Percentiles rank a stretch among this genome's conserved stretches.
Conservation (phyloP, 176 grass and related monocot species). For the Ampelocalamus luodianensis region DNA sequence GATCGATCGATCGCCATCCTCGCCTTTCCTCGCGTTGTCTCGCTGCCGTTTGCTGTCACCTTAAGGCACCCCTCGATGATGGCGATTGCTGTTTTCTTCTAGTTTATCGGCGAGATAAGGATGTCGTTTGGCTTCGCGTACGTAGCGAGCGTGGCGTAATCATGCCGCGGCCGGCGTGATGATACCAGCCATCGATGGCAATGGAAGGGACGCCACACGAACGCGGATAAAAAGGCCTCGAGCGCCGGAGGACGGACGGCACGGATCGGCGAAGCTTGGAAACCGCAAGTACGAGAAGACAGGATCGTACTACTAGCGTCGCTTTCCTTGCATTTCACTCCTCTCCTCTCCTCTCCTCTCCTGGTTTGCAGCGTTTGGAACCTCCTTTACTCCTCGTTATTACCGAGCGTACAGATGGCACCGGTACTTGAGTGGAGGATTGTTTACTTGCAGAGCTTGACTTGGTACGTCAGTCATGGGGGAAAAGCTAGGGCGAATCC, state of each 20-base stretch:
- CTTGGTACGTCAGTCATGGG: neutral
- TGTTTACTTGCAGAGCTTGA: neutral
- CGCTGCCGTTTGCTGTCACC: conserved; percentile 35
- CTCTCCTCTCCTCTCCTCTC: neutral
- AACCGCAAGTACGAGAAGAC: neutral
- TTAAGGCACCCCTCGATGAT: conserved; percentile 23
- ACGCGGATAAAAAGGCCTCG: neutral
- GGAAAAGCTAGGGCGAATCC: neutral
- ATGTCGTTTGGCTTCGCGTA: neutral
- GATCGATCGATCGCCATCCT: neutral
- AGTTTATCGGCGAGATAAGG: neutral
- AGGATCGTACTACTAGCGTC: conserved; percentile 1
- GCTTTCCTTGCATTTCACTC: conserved; percentile 46
- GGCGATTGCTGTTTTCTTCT: neutral
- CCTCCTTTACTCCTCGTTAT: conserved; percentile 28
- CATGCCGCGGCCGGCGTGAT: conserved; percentile 24
- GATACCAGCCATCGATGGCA: neutral
- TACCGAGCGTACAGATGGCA: neutral
- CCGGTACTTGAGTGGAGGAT: neutral
- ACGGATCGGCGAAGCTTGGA: neutral
- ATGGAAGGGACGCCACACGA: conserved; percentile 9
- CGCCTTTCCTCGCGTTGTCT: neutral
- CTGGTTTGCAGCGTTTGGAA: neutral
- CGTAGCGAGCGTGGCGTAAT: conserved; percentile 21
- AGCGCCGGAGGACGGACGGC: neutral